These are phyloP conservation scores for Alternaria ethzedia DNA, from an alignment of 2,329 filamentous ascomycete genomes.

Conservation along the genomic window DNA sequence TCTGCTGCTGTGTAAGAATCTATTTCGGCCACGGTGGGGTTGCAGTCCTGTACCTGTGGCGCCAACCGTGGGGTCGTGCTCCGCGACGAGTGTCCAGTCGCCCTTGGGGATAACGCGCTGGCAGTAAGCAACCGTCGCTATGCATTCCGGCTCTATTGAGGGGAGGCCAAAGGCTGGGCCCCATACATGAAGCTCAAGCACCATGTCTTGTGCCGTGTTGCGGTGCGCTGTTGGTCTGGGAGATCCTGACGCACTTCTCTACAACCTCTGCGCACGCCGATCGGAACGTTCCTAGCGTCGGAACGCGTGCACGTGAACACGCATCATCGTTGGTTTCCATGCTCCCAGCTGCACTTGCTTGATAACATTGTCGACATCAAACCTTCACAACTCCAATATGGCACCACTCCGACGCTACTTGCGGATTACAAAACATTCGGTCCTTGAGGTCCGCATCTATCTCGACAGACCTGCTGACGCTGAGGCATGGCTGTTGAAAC, in stretches of 20 bases:
- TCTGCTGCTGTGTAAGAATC: conserved; percentile 45
- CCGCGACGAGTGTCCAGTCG: conserved; percentile 50
- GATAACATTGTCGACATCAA: neutral
- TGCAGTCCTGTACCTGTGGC: conserved; percentile 58
- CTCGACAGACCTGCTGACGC: conserved; percentile 86
- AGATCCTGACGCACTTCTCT: neutral
- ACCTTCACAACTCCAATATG: conserved; percentile 59
- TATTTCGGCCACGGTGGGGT: neutral
- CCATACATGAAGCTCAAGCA: conserved; percentile 84
- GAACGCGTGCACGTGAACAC: conserved; percentile 28
- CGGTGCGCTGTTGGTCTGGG: neutral
- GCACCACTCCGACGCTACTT: conserved; percentile 88
- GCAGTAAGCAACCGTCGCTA: conserved; percentile 81
- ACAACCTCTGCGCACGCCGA: conserved; percentile 10
- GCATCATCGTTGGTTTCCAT: conserved; percentile 15
- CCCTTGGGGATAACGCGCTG: conserved; percentile 64
- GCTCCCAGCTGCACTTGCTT: neutral
- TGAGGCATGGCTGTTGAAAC: conserved; percentile 82
- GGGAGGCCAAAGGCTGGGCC: conserved; percentile 86
- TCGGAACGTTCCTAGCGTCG: conserved; percentile 15
- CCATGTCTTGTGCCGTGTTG: conserved; percentile 41
- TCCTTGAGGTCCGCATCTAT: conserved; percentile 96
- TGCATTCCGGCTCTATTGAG: conserved; percentile 89
- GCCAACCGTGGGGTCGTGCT: conserved; percentile 70
- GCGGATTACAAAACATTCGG: conserved; percentile 89